Conservation (phyloP, 768 basidiomycete genomes). For the Lactifluus subvellereus region DNA sequence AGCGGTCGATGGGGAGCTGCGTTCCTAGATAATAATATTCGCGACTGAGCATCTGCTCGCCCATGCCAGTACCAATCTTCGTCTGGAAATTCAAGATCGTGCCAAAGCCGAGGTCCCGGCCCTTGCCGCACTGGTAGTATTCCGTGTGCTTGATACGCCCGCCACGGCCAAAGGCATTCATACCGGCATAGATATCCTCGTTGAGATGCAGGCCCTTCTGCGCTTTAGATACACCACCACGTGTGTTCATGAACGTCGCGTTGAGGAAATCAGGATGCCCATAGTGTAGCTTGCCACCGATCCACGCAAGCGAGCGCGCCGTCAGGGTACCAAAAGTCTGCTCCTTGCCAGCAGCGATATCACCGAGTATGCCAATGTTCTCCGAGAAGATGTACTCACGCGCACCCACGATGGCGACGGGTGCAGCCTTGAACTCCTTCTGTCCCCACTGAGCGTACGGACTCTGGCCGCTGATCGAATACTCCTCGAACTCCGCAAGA, state of each 20-base stretch:
- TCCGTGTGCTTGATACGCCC: slow-evolving; percentile 98
- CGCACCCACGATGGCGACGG: slow-evolving; percentile 96
- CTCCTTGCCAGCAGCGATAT: slow-evolving; percentile 98
- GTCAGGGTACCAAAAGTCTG: slow-evolving; percentile 98
- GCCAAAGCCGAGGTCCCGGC: slow-evolving; percentile 96
- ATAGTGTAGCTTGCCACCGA: slow-evolving; percentile 97
- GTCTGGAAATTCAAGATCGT: slow-evolving; percentile 99
- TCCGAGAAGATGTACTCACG: slow-evolving; percentile 99
- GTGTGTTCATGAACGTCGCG: slow-evolving; percentile 95
- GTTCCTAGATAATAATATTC: slow-evolving; percentile 99
- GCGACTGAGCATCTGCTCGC: slow-evolving; percentile 97
- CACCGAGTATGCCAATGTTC: slow-evolving; percentile 98
- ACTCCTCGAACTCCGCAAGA: slow-evolving; percentile 98
- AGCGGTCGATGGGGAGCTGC: slow-evolving; percentile 94
- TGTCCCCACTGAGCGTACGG: slow-evolving; percentile 90
- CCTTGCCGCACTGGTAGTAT: slow-evolving; percentile 99
- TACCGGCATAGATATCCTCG: slow-evolving; percentile 99
- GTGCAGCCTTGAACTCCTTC: slow-evolving; percentile 80
- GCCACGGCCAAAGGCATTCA: slow-evolving; percentile 96
- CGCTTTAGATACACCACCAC: slow-evolving; percentile 97
- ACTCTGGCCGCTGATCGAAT: slow-evolving; percentile 73
- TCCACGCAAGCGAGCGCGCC: slow-evolving; percentile 94
- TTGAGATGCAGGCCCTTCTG: slow-evolving; percentile 99
- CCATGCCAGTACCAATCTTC: slow-evolving; percentile 99
- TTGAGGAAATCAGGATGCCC: slow-evolving; percentile 99